Conservation (phyloP, 768 basidiomycete species). For the Chiua virens region DNA sequence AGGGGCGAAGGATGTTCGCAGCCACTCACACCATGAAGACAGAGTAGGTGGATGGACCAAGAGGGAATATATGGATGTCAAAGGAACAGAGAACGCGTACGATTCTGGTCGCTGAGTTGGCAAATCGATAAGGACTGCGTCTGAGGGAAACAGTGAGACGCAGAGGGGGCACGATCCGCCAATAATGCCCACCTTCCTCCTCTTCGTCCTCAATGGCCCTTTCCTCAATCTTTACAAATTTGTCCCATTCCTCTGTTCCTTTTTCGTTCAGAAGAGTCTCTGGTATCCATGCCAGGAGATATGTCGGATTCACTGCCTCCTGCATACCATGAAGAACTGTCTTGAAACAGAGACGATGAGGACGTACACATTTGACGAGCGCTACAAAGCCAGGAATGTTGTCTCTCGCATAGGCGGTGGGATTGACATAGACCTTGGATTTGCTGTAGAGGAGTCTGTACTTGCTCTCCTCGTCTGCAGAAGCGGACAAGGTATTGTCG, state of each 20-base stretch:
- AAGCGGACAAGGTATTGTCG: slow-evolving; percentile 9
- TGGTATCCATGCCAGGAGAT: slow-evolving; percentile 92
- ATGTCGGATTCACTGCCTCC: slow-evolving; percentile 75
- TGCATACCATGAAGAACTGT: slow-evolving; percentile 29
- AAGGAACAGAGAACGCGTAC: slow-evolving; percentile 93
- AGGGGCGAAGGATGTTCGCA: slow-evolving; percentile 5
- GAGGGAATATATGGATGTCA: slow-evolving; percentile 87
- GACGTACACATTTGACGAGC: slow-evolving; percentile 81
- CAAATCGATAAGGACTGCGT: slow-evolving; percentile 82
- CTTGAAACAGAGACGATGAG: slow-evolving; percentile 5
- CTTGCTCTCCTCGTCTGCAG: slow-evolving; percentile 53
- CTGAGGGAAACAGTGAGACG: slow-evolving; percentile 38
- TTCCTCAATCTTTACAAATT: slow-evolving; percentile 85
- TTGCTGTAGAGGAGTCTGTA: slow-evolving; percentile 84
- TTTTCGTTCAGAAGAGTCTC: slow-evolving; percentile 81
- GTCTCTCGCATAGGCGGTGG: slow-evolving; percentile 87
- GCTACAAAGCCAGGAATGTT: slow-evolving; percentile 94
- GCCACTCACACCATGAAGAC: slow-evolving; percentile 75
- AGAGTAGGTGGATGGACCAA: slow-evolving; percentile 81
- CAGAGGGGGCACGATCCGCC: not conserved
- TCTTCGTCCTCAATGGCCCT: slow-evolving; percentile 57
- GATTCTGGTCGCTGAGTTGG: slow-evolving; percentile 83
- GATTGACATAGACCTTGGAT: slow-evolving; percentile 94
- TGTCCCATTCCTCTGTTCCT: slow-evolving; percentile 84
- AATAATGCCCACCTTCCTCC: slow-evolving; percentile 58